These are phyloP conservation scores for Phytomonas serpens DNA, from an alignment of 208 protist species.

Conservation along the genomic window DNA sequence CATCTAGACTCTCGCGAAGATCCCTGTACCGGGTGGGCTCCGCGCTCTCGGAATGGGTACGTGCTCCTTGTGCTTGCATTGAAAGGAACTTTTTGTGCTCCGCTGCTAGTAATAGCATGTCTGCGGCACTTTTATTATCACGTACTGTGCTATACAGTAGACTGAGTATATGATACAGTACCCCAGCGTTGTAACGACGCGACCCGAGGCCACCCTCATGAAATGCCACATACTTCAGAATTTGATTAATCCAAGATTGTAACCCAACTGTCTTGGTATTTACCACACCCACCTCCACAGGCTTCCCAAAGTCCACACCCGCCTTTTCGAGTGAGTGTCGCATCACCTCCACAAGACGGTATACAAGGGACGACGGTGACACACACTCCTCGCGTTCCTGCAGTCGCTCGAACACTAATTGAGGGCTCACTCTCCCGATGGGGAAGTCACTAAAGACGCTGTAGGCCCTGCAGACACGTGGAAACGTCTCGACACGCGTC, in stretches of 20 bases:
- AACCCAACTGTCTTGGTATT: slow-evolving; percentile 50
- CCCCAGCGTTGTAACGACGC: slow-evolving; percentile 28
- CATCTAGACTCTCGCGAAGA: background rate
- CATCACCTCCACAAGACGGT: slow-evolving; percentile 36
- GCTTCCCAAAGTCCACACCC: slow-evolving; percentile 21
- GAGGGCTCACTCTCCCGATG: slow-evolving; percentile 33
- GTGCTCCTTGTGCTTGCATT: background rate
- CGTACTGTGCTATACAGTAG: slow-evolving; percentile 56
- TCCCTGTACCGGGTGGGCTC: background rate
- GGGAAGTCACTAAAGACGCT: slow-evolving; percentile 30
- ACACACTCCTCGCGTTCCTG: background rate
- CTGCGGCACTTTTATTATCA: slow-evolving; percentile 43
- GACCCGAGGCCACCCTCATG: slow-evolving; percentile 19
- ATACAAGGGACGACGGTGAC: slow-evolving; percentile 9
- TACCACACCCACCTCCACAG: slow-evolving; percentile 36
- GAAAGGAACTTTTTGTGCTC: slow-evolving; percentile 17
- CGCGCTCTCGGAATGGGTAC: too few species aligned
- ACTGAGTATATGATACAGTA: slow-evolving; percentile 55
- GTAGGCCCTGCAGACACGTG: slow-evolving; percentile 38
- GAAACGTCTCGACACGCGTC: slow-evolving; percentile 49
- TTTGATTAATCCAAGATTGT: slow-evolving; percentile 23
- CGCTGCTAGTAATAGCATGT: slow-evolving; percentile 31
- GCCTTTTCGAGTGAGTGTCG: slow-evolving; percentile 25
- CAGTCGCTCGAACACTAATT: slow-evolving; percentile 30
- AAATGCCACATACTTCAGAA: slow-evolving; percentile 22